Evolutionary conservation across 352 stramenopile genomes (phyloP).

Genomic region (Blastocystis sp.): DNA sequence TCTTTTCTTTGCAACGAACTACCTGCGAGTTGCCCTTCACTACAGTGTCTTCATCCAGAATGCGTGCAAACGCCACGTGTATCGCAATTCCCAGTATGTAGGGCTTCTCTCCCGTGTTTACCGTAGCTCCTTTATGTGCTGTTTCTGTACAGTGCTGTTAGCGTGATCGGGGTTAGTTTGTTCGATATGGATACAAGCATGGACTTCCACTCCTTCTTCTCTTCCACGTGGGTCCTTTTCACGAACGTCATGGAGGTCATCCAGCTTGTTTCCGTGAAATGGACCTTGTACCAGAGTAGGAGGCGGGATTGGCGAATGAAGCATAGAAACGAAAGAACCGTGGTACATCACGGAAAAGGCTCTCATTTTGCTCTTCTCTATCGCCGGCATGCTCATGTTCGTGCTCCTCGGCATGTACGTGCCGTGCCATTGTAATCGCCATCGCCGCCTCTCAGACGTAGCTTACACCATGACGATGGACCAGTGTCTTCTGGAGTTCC

Average conservation of each 20-base stretch:
- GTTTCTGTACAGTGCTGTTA: conserved; percentile 14
- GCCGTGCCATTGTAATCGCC: conserved; percentile 14
- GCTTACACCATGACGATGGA: not conserved
- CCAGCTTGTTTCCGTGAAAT: not conserved
- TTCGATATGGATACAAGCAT: conserved; percentile 13
- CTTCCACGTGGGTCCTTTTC: conserved; percentile 27
- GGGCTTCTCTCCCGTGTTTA: not conserved
- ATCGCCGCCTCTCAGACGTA: not conserved
- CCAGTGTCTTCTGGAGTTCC: not conserved
- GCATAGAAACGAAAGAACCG: not conserved
- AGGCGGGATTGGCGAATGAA: not conserved
- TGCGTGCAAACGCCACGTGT: not conserved
- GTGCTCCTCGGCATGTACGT: conserved; percentile 5
- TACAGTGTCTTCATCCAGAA: not conserved
- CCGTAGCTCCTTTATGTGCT: not conserved
- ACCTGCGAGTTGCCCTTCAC: not conserved
- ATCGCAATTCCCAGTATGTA: not conserved
- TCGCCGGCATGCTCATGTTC: conserved; percentile 11
- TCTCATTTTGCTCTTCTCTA: not conserved
- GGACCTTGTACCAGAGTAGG: not conserved
- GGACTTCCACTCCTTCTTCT: conserved; percentile 19
- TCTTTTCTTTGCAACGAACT: conserved; percentile 24
- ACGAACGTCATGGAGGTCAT: conserved; percentile 37
- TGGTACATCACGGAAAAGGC: not conserved
- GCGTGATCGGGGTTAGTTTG: conserved; percentile 18